Base-by-base conservation (phyloP, 768 basidiomycete species). In the Cystofilobasidium ferigula region DNA sequence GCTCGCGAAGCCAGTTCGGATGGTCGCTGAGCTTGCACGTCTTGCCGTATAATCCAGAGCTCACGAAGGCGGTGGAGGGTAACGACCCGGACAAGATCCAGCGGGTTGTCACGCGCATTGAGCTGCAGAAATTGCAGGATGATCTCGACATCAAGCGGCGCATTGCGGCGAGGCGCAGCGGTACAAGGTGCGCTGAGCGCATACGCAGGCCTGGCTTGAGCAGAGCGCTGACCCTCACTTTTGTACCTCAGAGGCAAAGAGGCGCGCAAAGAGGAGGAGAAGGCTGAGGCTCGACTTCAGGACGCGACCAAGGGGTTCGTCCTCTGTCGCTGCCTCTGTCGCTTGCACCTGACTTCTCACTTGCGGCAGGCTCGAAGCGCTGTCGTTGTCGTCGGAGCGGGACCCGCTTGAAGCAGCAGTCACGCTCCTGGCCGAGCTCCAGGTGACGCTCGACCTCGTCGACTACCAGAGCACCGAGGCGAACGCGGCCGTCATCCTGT, bases 101-200 rank as follows among this genome's bases (percentile, higher is more conserved):
- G 8, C 45, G 57, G 4, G 62, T 71, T 3, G 69, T 73, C 10
- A 38, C 67, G 1, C 38, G 34, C 2, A 51, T 74, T 22, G 48
- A 70, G 45, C 42, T 72, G 13, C 47, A 68, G 20, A 63, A 69
- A 48, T 48, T 69, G 36, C 71, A 77, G 38, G 54, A 64, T 2
- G 72, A 71, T 10, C 62, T 76, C 32, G 76, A 78, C 36, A 75
- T 78, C 28, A 76, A 75, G 16, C 70, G 72, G 62, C 80, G 81
- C 67, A 79, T 81, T 20, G 84, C 85, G 0, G 72, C 75, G 2
- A 76, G 81, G 60, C 76, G 83, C 36, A 81, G 80, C 8, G 84
- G 84, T 1, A 79, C 83, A 12, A 75, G 84, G 32, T 62, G 35
- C 22, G 61, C 1, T 24, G 34, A 16, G 26, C 14, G 24, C 24